A percentile compares a stretch with the other conserved stretches of the same genome.
Evolutionary conservation across 2,329 filamentous ascomycete species (phyloP).

Genomic region (Penicillium sp.): DNA sequence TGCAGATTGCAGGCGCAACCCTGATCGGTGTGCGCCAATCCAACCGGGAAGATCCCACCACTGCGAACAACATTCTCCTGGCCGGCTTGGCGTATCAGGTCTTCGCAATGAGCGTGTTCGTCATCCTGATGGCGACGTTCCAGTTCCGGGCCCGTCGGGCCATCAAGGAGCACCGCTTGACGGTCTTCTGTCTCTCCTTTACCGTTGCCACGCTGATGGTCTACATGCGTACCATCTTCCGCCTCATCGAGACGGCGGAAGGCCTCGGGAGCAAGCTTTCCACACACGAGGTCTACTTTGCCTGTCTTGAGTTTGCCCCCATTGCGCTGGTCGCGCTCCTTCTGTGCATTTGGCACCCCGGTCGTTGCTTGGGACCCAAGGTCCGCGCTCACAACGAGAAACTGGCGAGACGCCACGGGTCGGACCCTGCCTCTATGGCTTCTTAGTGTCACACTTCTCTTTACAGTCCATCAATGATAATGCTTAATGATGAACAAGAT

Average conservation of each 20-base stretch:
- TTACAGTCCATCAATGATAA: no score
- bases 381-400: slow-evolving; percentile 1
- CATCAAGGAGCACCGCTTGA: slow-evolving; percentile 5
- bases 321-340: slow-evolving; percentile 12
- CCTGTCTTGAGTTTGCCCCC: slow-evolving; percentile 15
- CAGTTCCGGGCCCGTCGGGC: slow-evolving; percentile 2
- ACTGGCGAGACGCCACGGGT: not conserved
- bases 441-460: no score
- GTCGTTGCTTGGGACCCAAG: slow-evolving; percentile 7
- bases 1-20: slow-evolving; percentile 11
- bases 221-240: slow-evolving; percentile 14
- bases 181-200: slow-evolving; percentile 6
- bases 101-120: slow-evolving; percentile 11
- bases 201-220: slow-evolving; percentile 12
- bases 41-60: slow-evolving; percentile 4
- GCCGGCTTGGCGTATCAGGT: slow-evolving; percentile 8
- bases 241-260: slow-evolving; percentile 11
- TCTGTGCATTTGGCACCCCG: slow-evolving; percentile 11
- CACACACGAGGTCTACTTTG: slow-evolving; percentile 11
- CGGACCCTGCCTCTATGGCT: not conserved
- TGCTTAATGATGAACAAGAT: no score
- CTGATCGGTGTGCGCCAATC: slow-evolving; percentile 11
- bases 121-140: slow-evolving; percentile 6
- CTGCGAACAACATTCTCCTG: slow-evolving; percentile 8
- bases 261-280: slow-evolving; percentile 11